Evolutionary conservation across 2,329 filamentous ascomycete species (phyloP), one percentile per base, ranked within the genome.

Genomic region (Pseudonectria foliicola): DNA sequence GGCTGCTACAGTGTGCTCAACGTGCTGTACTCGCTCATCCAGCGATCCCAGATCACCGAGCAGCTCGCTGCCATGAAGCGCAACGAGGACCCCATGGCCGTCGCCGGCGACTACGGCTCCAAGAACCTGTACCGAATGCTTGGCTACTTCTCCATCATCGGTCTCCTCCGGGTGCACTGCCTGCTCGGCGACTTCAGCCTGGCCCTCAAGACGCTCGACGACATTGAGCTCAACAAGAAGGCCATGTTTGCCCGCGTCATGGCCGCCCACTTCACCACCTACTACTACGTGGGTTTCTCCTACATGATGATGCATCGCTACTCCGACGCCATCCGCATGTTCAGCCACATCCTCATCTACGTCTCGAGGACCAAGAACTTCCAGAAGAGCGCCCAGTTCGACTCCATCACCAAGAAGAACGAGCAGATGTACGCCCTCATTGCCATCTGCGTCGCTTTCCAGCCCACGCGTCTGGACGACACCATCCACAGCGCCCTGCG

Each of bases 261-360:
- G 92, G 90, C 92, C 35, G 92, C 92, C 39, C 92, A 98, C 73
- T 96, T 96, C 72, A 95, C 90, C 51, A 98, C 92, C 48, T 98
- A 96, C 79, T 98, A 98, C 80, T 96, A 96, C 64, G 90, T 98
- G 45, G 92, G 92, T 52, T 98, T 98, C 80, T 94, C 87, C 52
- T 98, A 98, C 82, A 96, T 98, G 90, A 98, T 98, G 92, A 94
- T 96, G 86, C 88, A 92, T 70, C 86, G 92, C 61, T 98, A 98
- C 63, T 86, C 88, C 66, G 92, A 98, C 67, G 92, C 92, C 64
- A 95, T 98, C 70, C 88, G 90, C 75, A 95, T 95, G 83, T 98
- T 98, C 80, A 94, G 86, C 75, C 92, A 98, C 77, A 98, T 98
- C 66, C 80, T 98, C 54, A 84, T 98, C 68, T 98, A 96, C 69